Conservation (phyloP, 2,329 filamentous ascomycete genomes). For the Aureobasidium sp. region DNA sequence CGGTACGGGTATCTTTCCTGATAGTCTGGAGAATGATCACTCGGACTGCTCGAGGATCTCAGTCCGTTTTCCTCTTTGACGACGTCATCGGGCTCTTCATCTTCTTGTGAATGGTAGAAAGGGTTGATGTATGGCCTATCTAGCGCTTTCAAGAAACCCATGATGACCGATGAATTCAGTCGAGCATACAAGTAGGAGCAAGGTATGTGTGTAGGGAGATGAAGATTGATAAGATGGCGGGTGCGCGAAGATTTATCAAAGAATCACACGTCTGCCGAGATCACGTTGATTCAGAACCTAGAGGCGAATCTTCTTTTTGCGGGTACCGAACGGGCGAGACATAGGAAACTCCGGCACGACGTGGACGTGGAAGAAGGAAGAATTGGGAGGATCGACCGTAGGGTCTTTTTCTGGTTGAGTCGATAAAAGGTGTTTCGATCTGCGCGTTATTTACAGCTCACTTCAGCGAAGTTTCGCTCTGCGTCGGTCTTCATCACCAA, state of each 20-base stretch:
- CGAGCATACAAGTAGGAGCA: not conserved
- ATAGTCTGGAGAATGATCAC: slow-evolving; percentile 15
- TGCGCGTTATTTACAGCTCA: not conserved
- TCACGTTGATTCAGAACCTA: not conserved
- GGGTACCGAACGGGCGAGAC: not conserved
- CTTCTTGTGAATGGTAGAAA: not conserved
- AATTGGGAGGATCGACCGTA: not conserved
- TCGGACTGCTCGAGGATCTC: slow-evolving; percentile 16
- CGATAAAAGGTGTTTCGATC: not conserved
- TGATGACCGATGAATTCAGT: not conserved
- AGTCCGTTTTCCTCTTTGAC: not conserved
- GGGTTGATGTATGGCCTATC: slow-evolving; percentile 7
- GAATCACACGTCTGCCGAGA: not conserved
- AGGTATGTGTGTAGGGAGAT: not conserved
- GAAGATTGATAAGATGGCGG: slow-evolving; percentile 6
- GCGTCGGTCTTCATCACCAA: not conserved
- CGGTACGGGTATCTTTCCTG: slow-evolving; percentile 17
- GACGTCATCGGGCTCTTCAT: slow-evolving; percentile 11
- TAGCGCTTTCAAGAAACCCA: slow-evolving; percentile 5
- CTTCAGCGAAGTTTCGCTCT: not conserved
- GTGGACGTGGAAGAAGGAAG: not conserved
- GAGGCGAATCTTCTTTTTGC: not conserved
- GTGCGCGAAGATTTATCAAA: not conserved
- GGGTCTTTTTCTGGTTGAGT: not conserved
- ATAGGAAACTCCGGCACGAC: not conserved